phyloP scores from a whole-genome alignment of 2,329 filamentous ascomycete genomes.

The Hymenoscyphus infarciens region DNA sequence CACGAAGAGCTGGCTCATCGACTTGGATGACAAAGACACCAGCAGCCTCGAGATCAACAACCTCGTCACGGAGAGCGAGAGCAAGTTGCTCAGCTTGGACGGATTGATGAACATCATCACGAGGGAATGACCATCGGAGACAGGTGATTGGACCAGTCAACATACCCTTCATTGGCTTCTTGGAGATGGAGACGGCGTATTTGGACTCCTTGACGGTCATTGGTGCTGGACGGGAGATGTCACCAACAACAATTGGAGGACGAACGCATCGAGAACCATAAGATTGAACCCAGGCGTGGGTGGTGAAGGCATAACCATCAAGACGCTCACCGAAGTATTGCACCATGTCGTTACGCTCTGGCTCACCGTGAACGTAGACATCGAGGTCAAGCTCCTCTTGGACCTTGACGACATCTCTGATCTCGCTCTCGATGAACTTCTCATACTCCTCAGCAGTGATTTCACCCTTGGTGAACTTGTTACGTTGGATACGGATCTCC shows the following conservation, averaged over 20 bases:
- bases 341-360: slow-evolving; percentile 99
- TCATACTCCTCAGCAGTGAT: slow-evolving; percentile 92
- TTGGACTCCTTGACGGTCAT: slow-evolving; percentile 99
- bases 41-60: slow-evolving; percentile 94
- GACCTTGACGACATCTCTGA: slow-evolving; percentile 88
- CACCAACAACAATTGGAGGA: slow-evolving; percentile 96
- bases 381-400: slow-evolving; percentile 98
- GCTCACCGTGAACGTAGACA: slow-evolving; percentile 97
- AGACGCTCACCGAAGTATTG: slow-evolving; percentile 99
- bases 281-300: slow-evolving; percentile 96
- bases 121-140: slow-evolving; percentile 98
- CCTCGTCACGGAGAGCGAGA: slow-evolving; percentile 96
- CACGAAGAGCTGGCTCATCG: slow-evolving; percentile 97
- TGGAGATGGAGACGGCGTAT: slow-evolving; percentile 92
- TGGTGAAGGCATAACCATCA: slow-evolving; percentile 97
- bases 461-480: slow-evolving; percentile 98
- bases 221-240: slow-evolving; percentile 91
- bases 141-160: slow-evolving; percentile 98
- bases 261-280: slow-evolving; percentile 98
- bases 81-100: slow-evolving; percentile 98
- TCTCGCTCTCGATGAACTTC: slow-evolving; percentile 99
- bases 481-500: slow-evolving; percentile 94
- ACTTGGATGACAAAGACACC: slow-evolving; percentile 98
- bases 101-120: slow-evolving; percentile 98
- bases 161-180: slow-evolving; percentile 99